Evolutionary conservation across 2,329 filamentous ascomycete species (phyloP), one percentile per base, ranked within the genome.

Genomic region (Beauveria sp.): DNA sequence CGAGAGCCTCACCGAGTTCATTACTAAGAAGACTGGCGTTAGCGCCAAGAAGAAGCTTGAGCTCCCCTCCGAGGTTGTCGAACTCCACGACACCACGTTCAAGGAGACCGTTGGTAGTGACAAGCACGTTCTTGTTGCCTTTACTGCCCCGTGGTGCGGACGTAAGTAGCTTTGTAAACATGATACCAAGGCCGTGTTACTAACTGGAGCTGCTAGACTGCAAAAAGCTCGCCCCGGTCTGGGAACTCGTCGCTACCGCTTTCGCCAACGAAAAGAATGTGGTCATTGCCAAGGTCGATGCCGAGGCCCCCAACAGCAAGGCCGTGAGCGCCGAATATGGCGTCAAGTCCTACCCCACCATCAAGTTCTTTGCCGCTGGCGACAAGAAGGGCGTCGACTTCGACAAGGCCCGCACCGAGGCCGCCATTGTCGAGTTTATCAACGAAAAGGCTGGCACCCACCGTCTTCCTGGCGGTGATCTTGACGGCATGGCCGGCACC

Each of bases 81-180:
- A 90, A 78, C 81, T 99, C 74, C 92, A 84, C 55, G 92, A 97
- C 70, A 75, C 81, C 67, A 85, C 84, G 62, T 97, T 97, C 77
- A 84, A 86, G 75, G 79, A 87, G 72, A 80, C 84, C 63, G 80
- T 97, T 78, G 93, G 93, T 65, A 81, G 86, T 56, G 90, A 96
- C 65, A 92, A 96, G 83, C 82, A 96, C 75, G 91, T 96, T 22
- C 76, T 99, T 60, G 92, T 99, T 72, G 92, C 96, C 51, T 99
- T 99, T 76, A 99, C 96, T 68, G 93, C 94, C 58, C 92, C 94
- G 58, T 97, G 93, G 94, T 99, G 94, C 77, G 93, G 93, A 75
- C 93, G 94, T 97, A 85, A 77, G 92, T 89, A 54, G 22, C 30
- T 10, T 9, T 24, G 6, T 22, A 20, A 18, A 12, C 28, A 12